phyloP scores from a whole-genome alignment of 1,284 basidiomycete genomes.

The Sanghuangporus weigelae region DNA sequence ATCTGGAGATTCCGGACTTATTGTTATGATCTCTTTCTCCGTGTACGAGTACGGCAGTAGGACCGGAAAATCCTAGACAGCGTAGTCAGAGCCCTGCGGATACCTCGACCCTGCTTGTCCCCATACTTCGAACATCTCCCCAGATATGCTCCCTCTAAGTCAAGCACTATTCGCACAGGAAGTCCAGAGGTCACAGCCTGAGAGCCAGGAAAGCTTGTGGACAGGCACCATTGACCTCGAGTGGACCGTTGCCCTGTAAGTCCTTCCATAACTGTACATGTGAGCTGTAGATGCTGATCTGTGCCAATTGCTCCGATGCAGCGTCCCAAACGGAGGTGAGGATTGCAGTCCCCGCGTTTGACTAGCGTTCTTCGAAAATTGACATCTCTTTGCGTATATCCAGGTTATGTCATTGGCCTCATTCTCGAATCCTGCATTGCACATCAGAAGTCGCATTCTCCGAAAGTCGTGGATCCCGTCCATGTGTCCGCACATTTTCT shows the following conservation, averaged over 20 bases:
- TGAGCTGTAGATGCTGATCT: not conserved
- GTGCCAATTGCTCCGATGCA: not conserved
- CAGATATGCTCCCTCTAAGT: not conserved
- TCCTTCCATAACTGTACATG: not conserved
- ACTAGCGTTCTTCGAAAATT: not conserved
- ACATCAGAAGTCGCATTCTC: conserved; percentile 36
- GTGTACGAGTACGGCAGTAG: no score
- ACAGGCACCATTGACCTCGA: not conserved
- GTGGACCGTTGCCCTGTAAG: not conserved
- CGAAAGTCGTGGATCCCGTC: conserved; percentile 44
- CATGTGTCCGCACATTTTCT: conserved; percentile 57
- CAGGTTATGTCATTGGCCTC: conserved; percentile 55
- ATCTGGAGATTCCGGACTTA: no score
- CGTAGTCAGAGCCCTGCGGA: no score
- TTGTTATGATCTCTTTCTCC: no score
- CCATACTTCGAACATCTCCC: not conserved
- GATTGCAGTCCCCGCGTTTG: not conserved
- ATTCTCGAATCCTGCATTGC: conserved; percentile 48
- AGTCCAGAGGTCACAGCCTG: not conserved
- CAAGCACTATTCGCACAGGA: not conserved
- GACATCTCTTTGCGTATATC: not conserved
- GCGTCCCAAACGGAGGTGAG: conserved; percentile 7
- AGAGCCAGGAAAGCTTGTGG: not conserved
- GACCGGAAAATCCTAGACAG: no score
- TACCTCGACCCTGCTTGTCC: no score